Evolutionary conservation across 1,284 basidiomycete species (phyloP).

Genomic region (Neolentinus lepideus): DNA sequence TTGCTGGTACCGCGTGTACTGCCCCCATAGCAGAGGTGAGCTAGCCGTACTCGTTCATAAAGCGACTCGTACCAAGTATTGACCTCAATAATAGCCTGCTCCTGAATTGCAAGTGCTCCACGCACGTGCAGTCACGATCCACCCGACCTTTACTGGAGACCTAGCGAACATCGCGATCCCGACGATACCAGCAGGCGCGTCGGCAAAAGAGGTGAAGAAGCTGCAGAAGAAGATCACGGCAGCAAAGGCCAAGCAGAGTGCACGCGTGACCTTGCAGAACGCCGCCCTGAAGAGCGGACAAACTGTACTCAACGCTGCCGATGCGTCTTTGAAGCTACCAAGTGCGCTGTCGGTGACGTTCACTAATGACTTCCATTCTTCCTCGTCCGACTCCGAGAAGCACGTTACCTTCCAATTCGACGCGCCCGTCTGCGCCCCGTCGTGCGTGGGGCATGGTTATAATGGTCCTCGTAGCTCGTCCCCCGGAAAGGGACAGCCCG

Average conservation of each 20-base stretch:
- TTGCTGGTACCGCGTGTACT: neutral
- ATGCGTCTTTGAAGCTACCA: neutral
- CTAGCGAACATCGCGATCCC: neutral
- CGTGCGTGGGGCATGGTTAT: neutral
- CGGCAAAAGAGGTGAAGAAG: neutral
- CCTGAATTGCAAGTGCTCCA: neutral
- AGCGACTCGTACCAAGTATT: neutral
- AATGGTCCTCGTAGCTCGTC: too few relatives aligned
- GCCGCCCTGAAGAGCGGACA: neutral
- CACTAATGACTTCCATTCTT: neutral
- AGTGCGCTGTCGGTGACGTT: neutral
- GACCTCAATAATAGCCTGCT: neutral
- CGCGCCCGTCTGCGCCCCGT: neutral
- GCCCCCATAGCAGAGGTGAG: neutral
- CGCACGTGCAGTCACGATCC: neutral
- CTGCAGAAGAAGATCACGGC: neutral
- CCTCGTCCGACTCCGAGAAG: neutral
- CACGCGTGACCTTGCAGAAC: neutral
- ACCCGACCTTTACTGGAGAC: neutral
- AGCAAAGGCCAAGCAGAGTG: neutral
- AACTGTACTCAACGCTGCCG: neutral
- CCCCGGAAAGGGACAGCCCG: neutral
- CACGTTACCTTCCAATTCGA: neutral
- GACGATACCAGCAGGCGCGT: neutral
- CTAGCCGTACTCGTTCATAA: neutral